A percentile compares a stretch with the other conserved stretches of the same genome.
Conservation (phyloP, 106 monocot species). For the Dendrobium nobile region DNA sequence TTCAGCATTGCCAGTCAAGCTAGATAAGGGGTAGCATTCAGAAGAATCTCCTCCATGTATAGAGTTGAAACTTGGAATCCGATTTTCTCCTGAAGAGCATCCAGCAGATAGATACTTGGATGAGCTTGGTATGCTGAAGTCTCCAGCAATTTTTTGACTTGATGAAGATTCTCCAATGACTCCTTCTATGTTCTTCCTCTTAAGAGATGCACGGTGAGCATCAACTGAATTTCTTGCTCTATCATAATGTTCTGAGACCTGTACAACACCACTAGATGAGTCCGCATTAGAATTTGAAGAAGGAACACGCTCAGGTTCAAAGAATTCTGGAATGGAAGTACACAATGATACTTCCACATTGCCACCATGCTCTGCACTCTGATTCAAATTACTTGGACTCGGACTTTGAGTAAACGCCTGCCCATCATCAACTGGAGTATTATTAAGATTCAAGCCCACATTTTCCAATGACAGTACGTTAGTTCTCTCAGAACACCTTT, state of each 20-base stretch:
- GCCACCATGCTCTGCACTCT: constrained; percentile 12
- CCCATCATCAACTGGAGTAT: constrained; percentile 20
- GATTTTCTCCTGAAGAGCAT: constrained; percentile 22
- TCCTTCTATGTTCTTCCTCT: constrained; percentile 78
- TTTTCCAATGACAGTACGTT: constrained; percentile 22
- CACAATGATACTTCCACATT: neutral
- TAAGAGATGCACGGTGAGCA: constrained; percentile 34
- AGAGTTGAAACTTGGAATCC: constrained; percentile 21
- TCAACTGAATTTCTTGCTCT: constrained; percentile 54
- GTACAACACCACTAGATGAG: constrained; percentile 16
- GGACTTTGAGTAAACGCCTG: constrained; percentile 20
- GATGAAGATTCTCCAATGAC: constrained; percentile 47
- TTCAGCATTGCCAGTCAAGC: constrained; percentile 23
- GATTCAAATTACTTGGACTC: constrained; percentile 6
- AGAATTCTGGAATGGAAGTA: constrained; percentile 20
- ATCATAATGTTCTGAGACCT: constrained; percentile 24
- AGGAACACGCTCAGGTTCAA: constrained; percentile 13
- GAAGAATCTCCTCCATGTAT: constrained; percentile 5
- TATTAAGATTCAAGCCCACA: constrained; percentile 34
- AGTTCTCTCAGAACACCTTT: constrained; percentile 18
- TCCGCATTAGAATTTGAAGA: constrained; percentile 18
- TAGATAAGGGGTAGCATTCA: constrained; percentile 16
- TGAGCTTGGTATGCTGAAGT: constrained; percentile 24
- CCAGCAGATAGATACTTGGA: constrained; percentile 16
- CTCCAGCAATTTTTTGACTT: constrained; percentile 20